These are phyloP conservation scores for Colletotrichum ledebouriae DNA, from an alignment of 2,329 filamentous ascomycete genomes.

Conservation along the genomic window DNA sequence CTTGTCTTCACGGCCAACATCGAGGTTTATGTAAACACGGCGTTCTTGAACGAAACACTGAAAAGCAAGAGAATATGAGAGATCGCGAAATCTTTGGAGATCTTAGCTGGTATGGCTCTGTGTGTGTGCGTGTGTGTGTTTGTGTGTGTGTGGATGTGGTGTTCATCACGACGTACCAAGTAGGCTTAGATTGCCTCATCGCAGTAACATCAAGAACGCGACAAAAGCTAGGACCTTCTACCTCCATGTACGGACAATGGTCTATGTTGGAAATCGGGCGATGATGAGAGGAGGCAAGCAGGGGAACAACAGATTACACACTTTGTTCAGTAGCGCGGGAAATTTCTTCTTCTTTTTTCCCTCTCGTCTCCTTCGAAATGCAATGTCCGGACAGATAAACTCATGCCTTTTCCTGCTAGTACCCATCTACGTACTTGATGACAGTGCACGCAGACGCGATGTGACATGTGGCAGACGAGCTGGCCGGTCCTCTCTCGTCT, in stretches of 20 bases:
- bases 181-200: not conserved
- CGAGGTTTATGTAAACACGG: not conserved
- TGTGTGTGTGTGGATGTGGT: not conserved
- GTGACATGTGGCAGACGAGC: conserved; percentile 7
- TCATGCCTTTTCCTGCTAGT: not conserved
- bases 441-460: conserved; percentile 28
- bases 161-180: not conserved
- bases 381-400: conserved; percentile 6
- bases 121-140: not conserved
- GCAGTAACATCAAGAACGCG: not conserved
- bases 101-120: not conserved
- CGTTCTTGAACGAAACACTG: not conserved
- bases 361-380: no score
- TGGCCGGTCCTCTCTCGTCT: not conserved
- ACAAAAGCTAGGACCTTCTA: not conserved
- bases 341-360: not conserved
- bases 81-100: not conserved
- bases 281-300: not conserved
- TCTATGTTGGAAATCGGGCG: not conserved
- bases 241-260: not conserved
- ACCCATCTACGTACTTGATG: conserved; percentile 9
- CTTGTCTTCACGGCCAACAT: conserved; percentile 20
- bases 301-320: not conserved
- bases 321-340: not conserved
- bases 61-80: not conserved